Evolutionary conservation across 1,284 basidiomycete genomes (phyloP), one percentile per base, ranked within the genome.

Genomic region (Moesziomyces globuligerus): DNA sequence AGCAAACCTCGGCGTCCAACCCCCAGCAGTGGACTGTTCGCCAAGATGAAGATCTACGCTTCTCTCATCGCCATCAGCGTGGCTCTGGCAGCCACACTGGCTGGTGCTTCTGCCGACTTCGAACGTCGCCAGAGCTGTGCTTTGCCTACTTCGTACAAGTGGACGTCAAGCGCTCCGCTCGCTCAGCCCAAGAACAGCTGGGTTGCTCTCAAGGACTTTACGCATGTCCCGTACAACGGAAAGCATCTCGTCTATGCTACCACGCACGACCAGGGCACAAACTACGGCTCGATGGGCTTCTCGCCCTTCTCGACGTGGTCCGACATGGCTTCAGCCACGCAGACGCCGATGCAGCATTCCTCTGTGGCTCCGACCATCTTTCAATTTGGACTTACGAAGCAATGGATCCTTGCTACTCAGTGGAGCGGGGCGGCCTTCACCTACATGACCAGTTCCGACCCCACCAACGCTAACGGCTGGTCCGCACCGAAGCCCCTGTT

Each of bases 251-350:
- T 65, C 4, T 65, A 65, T 39, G 54, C 50, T 39, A 42, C 36
- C 15, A 41, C 48, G n/a, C 42, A 56, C n/a, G 48, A 34, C 28
- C 39, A 38, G n/a, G 42, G 39, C 54, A 32, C 29, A 11, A 54
- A 58, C 32, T 65, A 65, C 40, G 47, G 61, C 32, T 65, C 61
- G 13, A 65, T 65, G 61, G 61, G 28, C 25, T 65, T 65, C 39
- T 40, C 61, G 15, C 49, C 61, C 18, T 65, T 65, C 50, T 32
- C 46, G 4, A 26, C 9, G 5, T 65, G 61, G 61, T 17, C 54
- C 15, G 34, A 54, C 32, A 65, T 65, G 61, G 61, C 61, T 9
- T 46, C 54, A 4, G 61, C 61, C 17, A 37, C 54, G 7, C 61
- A 65, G 29, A 65, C 54, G 1, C 50, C 18, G 10, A 48, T 49